Percentiles rank a stretch among this genome's conserved stretches.
phyloP scores from a whole-genome alignment of 2,329 filamentous ascomycete species.

The Xylariaceae sp. region DNA sequence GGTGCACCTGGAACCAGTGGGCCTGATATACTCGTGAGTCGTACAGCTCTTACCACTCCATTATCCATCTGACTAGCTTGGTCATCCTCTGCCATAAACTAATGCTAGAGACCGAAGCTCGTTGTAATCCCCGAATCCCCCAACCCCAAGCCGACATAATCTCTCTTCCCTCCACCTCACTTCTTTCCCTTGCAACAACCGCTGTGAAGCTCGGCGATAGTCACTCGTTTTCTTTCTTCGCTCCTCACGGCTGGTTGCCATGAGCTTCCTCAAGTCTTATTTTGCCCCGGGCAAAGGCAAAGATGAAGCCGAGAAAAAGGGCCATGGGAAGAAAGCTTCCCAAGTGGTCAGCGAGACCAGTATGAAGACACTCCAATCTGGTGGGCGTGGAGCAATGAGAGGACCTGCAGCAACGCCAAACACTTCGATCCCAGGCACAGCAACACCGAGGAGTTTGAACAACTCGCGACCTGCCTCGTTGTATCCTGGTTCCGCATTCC shows the following conservation, averaged over 20 bases:
- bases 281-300: constrained; percentile 30
- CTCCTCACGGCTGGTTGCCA: constrained; percentile 16
- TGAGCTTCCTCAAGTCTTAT: constrained; percentile 35
- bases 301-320: constrained; percentile 19
- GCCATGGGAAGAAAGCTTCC: constrained; percentile 17
- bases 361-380: constrained; percentile 11
- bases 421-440: constrained; percentile 20
- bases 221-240: neutral
- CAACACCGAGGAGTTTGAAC: constrained; percentile 19
- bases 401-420: constrained; percentile 11
- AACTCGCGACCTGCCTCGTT: constrained; percentile 23
- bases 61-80: constrained; percentile 9
- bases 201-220: neutral
- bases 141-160: constrained; percentile 2
- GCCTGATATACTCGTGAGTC: neutral
- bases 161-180: constrained; percentile 5
- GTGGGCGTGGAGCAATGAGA: constrained; percentile 5
- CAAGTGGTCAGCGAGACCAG: constrained; percentile 20
- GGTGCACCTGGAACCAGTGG: constrained; percentile 16
- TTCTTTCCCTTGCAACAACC: constrained; percentile 4
- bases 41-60: constrained; percentile 7
- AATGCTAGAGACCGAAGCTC: constrained; percentile 8
- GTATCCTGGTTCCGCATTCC: constrained; percentile 34
- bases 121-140: constrained; percentile 5
- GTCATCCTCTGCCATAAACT: constrained; percentile 2